Evolutionary conservation across 2,329 filamentous ascomycete genomes (phyloP), one percentile per base, ranked within the genome.

Genomic region (Talaromyces sp.): DNA sequence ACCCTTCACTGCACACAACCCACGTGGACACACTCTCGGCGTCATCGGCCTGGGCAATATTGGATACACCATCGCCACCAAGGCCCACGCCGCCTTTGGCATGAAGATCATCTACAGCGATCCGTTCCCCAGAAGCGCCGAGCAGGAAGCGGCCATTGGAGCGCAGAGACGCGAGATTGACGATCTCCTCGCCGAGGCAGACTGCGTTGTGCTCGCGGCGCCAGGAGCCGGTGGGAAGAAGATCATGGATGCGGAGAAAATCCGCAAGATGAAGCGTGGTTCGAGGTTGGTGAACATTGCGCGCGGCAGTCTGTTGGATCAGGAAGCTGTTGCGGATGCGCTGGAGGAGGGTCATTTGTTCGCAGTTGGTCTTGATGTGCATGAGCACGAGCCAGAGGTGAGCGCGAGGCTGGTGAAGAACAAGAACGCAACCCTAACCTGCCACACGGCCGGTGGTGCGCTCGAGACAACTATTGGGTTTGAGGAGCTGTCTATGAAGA

Each of bases 391-490:
- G 27, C 52, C 52, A 1, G 52, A 38, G 12, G 26, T 54, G 1
- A 38, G 35, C 35, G 66, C 66, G 19, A 70, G 69, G 56, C 64
- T 81, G 60, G 72, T 74, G 7, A 50, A 61, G 35, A 75, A 76
- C 66, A 69, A 70, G 1, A 79, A 79, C 65, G 79, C 81, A 1
- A 76, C 77, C 60, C 64, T 80, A 24, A 71, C 79, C 41, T 75
- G 74, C 38, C 79, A 81, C 69, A 77, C 78, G 48, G 79, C 76
- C 1, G 79, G 79, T 2, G 75, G 78, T 17, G 76, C 75, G 41
- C 70, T 80, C 17, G 78, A 79, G 61, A 78, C 77, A n/a, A 75
- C 79, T 65, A 66, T 80, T 52, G 75, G 75, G 55, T 80, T 81
- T 67, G 79, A 82, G 69, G 32, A 65, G 26, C 61, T 66, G 52